Conservation (phyloP, 2,329 filamentous ascomycete species). For the Talaromyces funiculosus region DNA sequence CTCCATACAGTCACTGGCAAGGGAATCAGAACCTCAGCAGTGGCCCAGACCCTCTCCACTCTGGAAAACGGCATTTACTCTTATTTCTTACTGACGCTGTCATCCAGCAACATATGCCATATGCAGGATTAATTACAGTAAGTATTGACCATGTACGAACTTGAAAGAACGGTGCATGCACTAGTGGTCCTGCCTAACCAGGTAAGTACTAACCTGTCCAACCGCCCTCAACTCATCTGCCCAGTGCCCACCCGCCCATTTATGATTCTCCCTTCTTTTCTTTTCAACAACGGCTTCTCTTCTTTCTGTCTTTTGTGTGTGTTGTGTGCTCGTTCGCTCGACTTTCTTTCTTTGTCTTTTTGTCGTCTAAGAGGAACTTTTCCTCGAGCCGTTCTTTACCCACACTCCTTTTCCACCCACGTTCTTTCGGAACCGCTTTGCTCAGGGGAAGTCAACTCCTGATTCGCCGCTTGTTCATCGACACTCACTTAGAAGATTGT, state of each 20-base stretch:
- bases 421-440: not conserved
- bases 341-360: not conserved
- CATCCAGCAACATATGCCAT: no score
- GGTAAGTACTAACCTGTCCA: not conserved
- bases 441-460: not conserved
- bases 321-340: not conserved
- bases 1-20: no score
- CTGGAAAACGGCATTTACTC: not conserved
- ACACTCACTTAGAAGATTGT: not conserved
- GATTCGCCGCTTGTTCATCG: not conserved
- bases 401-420: slow-evolving; percentile 1
- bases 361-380: not conserved
- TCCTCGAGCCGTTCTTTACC: slow-evolving; percentile 10
- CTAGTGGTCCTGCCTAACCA: not conserved
- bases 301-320: not conserved
- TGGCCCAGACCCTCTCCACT: not conserved
- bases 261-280: not conserved
- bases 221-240: not conserved
- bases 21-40: not conserved
- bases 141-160: not conserved
- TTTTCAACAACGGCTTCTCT: not conserved
- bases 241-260: not conserved
- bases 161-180: not conserved
- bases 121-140: not conserved
- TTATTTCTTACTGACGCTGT: no score